Conservation (phyloP, 75 land plant genomes). For the Pinus tabuliformis region DNA sequence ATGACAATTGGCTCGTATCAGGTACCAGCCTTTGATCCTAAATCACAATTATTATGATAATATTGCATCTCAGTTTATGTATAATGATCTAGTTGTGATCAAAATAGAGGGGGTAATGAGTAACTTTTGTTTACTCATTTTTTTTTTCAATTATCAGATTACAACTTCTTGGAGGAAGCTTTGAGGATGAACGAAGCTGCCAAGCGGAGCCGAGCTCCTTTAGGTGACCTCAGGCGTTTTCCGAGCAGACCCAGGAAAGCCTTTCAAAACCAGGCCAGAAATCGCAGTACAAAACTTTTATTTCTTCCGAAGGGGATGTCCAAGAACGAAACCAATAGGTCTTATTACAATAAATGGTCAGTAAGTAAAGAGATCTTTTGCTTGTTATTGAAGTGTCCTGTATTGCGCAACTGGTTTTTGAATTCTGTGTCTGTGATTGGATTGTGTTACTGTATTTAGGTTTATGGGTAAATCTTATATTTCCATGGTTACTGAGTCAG, state of each 20-base stretch:
- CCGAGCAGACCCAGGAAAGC: not conserved
- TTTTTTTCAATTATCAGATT: slow-evolving; percentile 40
- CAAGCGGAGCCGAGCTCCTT: slow-evolving; percentile 30
- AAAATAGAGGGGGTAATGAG: not conserved
- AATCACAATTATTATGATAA: not conserved
- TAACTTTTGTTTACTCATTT: no score
- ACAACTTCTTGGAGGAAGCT: slow-evolving; percentile 79
- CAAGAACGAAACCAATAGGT: slow-evolving; percentile 58
- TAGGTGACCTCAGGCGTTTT: slow-evolving; percentile 19
- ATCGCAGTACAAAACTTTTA: slow-evolving; percentile 46
- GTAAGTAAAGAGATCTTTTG: not conserved
- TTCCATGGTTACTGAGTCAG: no score
- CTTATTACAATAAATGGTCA: slow-evolving; percentile 53
- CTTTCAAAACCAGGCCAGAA: slow-evolving; percentile 18
- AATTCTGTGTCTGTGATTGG: no score
- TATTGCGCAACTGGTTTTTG: not conserved
- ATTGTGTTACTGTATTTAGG: no score
- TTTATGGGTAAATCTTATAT: no score
- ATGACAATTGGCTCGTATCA: slow-evolving; percentile 75
- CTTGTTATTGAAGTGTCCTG: not conserved
- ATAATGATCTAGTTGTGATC: not conserved
- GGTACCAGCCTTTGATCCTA: slow-evolving; percentile 23
- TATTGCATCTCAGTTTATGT: not conserved
- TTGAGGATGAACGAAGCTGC: slow-evolving; percentile 82
- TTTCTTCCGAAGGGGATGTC: slow-evolving; percentile 77